Evolutionary conservation across 176 grass and related monocot species (phyloP).

Genomic region (Oryza nivara): DNA sequence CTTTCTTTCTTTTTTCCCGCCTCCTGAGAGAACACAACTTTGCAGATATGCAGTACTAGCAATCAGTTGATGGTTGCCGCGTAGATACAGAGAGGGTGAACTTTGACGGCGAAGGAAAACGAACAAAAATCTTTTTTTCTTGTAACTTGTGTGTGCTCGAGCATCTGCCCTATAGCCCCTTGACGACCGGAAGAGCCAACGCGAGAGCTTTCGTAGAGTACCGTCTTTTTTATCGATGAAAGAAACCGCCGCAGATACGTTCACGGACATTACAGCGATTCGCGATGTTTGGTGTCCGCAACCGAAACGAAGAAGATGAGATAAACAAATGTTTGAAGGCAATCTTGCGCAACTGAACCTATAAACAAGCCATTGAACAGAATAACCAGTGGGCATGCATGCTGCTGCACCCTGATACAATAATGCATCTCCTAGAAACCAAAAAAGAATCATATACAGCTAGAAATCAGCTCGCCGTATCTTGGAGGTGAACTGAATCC

Average conservation of each 20-base stretch:
- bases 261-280: conserved; percentile 24
- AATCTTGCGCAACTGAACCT: background rate
- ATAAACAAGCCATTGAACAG: conserved; percentile 31
- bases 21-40: background rate
- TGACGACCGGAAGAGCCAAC: conserved; percentile 29
- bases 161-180: conserved; percentile 19
- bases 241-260: background rate
- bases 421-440: background rate
- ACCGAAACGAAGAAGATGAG: conserved; percentile 23
- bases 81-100: background rate
- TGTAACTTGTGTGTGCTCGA: background rate
- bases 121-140: conserved; percentile 5
- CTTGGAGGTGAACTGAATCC: background rate
- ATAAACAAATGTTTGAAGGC: conserved; percentile 37
- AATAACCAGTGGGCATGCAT: background rate
- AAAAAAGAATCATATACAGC: background rate
- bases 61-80: background rate
- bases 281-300: conserved; percentile 18
- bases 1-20: background rate
- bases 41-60: background rate
- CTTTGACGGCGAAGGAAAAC: background rate
- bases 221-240: background rate
- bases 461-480: background rate
- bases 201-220: background rate
- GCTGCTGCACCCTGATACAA: conserved; percentile 18